Evolutionary conservation across 1,139 yeast genomes (phyloP).

Genomic region (Hyphopichia buzzinii): DNA sequence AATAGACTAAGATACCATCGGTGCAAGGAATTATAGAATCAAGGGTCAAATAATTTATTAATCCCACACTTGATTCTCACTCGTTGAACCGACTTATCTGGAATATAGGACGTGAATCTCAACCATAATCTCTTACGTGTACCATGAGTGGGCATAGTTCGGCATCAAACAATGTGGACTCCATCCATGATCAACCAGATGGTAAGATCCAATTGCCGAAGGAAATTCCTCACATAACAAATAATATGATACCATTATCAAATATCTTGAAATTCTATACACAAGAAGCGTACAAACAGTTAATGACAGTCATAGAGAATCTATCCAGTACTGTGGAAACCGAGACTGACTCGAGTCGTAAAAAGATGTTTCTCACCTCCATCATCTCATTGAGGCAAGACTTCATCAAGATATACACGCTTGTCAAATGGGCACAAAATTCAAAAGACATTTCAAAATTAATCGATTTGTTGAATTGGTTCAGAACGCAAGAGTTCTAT

Average conservation of each 20-base stretch:
- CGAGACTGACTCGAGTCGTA: constrained; percentile 59
- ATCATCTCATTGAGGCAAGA: constrained; percentile 75
- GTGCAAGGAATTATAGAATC: no score
- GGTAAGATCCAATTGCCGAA: constrained; percentile 25
- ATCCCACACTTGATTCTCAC: no score
- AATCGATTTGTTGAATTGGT: constrained; percentile 85
- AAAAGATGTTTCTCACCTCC: constrained; percentile 64
- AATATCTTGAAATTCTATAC: constrained; percentile 58
- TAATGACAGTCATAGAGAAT: constrained; percentile 61
- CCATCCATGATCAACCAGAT: neutral
- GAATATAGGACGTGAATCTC: no score
- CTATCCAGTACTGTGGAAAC: constrained; percentile 37
- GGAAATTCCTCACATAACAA: constrained; percentile 69
- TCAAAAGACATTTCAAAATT: constrained; percentile 68
- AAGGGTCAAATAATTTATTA: no score
- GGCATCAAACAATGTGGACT: neutral
- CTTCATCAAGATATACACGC: constrained; percentile 76
- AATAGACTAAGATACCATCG: no score
- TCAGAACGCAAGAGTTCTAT: constrained; percentile 70
- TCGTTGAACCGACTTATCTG: no score
- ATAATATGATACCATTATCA: constrained; percentile 65
- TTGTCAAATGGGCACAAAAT: constrained; percentile 82
- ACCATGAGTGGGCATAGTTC: neutral
- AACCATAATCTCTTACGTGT: neutral
- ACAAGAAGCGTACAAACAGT: constrained; percentile 62